Base-by-base conservation (phyloP, 106 monocot genomes). In the Allium fistulosum region DNA sequence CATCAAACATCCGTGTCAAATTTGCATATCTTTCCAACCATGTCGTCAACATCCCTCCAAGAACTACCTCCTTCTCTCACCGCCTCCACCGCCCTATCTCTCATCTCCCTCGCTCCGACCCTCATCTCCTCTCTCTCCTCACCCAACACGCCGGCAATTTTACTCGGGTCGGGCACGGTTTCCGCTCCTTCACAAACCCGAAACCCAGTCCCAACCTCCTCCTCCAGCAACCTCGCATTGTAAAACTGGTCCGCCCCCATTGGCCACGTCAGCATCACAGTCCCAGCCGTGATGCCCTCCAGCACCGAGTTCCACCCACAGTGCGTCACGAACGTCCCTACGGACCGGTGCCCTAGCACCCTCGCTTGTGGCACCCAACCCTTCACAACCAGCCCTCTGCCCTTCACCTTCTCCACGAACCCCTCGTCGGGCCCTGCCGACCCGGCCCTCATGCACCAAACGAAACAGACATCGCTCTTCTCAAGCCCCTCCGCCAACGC, bases 301-400 rank as follows among this genome's bases (percentile, higher is more conserved):
- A 64, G 46, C 47, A 51, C 51, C 57, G 88, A 93, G 83, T 88
- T 93, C 88, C 85, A 88, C 53, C 93, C 88, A 67, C 88, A 88
- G 72, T 93, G 93, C 8, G 78, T 77, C 74, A 88, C 3, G 69
- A 93, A 93, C 9, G 77, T 69, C 3, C 85, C 84, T 1, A 61
- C 74, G 7, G 87, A 55, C 10, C 2, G 11, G 9, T 66, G 66
- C 7, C 50, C 17, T 51, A 51, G 17, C 10, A 66, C 17, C 66
- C 22, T 26, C 66, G 48, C 66, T 48, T 66, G 66, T 14, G 91
- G 87, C 0, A 80, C 84, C 91, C 91, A 91, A 17, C 79, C 80
- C 68, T 26, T 63, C 5, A 84, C 37, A 28, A 84, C 73, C 11
- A 77, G 0, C 50, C 84, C 84, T 17, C 69, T 62, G 47, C 68